Conservation (phyloP, 495 filamentous ascomycete species). For the Aspergillus cavernicola region DNA sequence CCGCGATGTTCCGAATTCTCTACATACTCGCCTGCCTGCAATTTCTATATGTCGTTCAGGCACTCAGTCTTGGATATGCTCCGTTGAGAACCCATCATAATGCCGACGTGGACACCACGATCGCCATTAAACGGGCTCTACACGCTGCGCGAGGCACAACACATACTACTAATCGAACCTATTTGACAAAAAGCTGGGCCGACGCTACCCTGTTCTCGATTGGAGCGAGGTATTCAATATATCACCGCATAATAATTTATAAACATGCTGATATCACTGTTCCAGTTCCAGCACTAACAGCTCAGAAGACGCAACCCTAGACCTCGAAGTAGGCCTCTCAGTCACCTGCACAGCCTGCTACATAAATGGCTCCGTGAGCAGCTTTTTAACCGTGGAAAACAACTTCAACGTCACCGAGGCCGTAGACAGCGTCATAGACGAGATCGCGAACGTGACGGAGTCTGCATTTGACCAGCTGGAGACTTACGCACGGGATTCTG, state of each 20-base stretch:
- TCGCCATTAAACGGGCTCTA: constrained; percentile 1
- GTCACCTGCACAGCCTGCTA: constrained; percentile 7
- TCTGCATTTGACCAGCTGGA: not conserved
- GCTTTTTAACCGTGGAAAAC: not conserved
- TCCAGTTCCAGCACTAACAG: not conserved
- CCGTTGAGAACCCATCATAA: not conserved
- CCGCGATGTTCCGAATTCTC: not conserved
- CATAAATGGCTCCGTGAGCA: not conserved
- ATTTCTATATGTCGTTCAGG: not conserved
- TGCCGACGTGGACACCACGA: not conserved
- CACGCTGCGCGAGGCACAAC: not conserved
- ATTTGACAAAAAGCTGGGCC: not conserved
- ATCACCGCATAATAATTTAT: not conserved
- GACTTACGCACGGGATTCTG: not conserved
- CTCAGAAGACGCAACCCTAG: not conserved
- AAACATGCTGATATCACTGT: not conserved
- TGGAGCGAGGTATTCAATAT: not conserved
- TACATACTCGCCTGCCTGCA: not conserved
- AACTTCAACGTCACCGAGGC: not conserved
- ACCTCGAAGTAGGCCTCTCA: not conserved
- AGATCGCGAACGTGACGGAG: not conserved
- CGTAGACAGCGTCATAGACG: not conserved
- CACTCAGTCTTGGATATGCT: not conserved
- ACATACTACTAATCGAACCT: not conserved
- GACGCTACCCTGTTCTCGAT: not conserved